Base-by-base conservation (phyloP, 441 rosid species). In the Melastoma candidum region DNA sequence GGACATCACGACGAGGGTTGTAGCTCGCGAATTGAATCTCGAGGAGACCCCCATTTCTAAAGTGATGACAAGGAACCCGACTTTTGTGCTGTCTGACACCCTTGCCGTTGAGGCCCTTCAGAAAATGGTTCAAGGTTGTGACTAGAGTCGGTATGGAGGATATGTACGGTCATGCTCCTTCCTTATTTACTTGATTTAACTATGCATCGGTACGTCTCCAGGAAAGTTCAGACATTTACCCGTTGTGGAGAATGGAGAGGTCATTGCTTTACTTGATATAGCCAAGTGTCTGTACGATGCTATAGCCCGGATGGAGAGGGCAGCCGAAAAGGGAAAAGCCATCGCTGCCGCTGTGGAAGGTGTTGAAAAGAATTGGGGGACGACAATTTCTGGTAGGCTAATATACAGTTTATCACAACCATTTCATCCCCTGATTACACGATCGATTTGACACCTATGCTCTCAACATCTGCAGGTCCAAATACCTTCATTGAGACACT, bases 311-410 rank as follows among this genome's bases (percentile, higher is more conserved):
- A 73, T 93, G 99, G 99, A 93, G 72, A 89, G 97, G 70, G 96
- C 95, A 36, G 90, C 96, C 68, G 99, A 93, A 71, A 90, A 93
- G 66, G 97, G 99, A 57, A 93, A 90, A 62, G 99, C 97, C 36
- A 84, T 93, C 63, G 97, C 99, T 75, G 97, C 99, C 14, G 97
- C 97, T 24, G 99, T 93, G 49, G 97, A 93, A 83, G 99, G 97
- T 22, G 97, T 84, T 53, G 99, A 93, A 57, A 89, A 79, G 61
- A 79, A 79, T 54, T 93, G 96, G 95, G 90, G 96, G 49, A 60
- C 96, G 46, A 74, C 88, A 48, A 50, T 83, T 7, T 71, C 95
- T 63, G 97, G 96, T 86, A 29, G 26, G 85, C 65, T 54, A 61
- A 59, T 32, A 45, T 70, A 7, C 12, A 41, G 41, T 13, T 4